phyloP scores from a whole-genome alignment of 441 rosid species.

The Syzygium syzygioides region DNA sequence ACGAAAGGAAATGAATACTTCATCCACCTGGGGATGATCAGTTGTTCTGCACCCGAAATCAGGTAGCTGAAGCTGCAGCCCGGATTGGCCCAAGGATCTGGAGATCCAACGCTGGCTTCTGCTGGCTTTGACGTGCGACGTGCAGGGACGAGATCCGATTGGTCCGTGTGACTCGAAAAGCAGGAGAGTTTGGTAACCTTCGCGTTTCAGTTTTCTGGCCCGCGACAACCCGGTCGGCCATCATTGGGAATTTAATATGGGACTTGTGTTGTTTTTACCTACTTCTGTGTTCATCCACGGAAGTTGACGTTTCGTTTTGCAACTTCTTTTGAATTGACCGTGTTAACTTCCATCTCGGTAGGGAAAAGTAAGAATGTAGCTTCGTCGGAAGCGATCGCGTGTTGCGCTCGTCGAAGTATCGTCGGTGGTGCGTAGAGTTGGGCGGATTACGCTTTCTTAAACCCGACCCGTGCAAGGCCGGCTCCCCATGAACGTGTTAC shows the following conservation, averaged over 20 bases:
- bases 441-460: no score
- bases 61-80: background rate
- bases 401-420: no score
- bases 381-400: no score
- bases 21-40: background rate
- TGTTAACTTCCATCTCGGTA: background rate
- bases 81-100: background rate
- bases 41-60: accelerated
- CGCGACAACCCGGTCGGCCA: background rate
- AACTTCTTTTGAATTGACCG: no score
- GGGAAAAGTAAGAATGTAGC: no score
- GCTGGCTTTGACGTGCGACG: background rate
- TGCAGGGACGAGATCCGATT: background rate
- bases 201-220: background rate
- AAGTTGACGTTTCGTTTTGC: background rate
- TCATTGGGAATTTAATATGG: background rate
- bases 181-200: background rate
- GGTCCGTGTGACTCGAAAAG: background rate
- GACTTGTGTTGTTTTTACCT: background rate
- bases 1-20: background rate
- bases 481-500: background rate
- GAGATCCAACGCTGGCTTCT: background rate
- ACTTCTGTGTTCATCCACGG: background rate
- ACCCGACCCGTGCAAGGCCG: background rate
- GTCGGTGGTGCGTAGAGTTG: no score